These are phyloP conservation scores for Cruciata laevipes DNA, from an alignment of 257 asterid species.

Conservation along the genomic window DNA sequence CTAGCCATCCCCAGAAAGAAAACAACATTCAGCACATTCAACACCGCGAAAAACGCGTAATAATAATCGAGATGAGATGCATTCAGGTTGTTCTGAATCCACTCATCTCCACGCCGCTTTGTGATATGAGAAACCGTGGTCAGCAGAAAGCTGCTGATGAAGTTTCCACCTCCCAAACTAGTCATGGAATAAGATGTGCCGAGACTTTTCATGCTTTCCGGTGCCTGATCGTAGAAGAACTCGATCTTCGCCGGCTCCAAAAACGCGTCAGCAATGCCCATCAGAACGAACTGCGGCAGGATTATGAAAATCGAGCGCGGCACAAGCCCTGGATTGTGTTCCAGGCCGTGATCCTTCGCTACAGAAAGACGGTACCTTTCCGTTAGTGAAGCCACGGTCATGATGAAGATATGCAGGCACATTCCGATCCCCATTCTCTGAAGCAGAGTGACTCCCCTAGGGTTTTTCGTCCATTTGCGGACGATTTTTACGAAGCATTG, in stretches of 20 bases:
- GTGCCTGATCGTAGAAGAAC: slow-evolving; percentile 87
- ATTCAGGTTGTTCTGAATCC: slow-evolving; percentile 73
- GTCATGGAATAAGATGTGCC: slow-evolving; percentile 70
- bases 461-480: slow-evolving; percentile 56
- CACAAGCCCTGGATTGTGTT: slow-evolving; percentile 20
- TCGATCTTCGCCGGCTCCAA: slow-evolving; percentile 67
- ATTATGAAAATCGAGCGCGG: slow-evolving; percentile 59
- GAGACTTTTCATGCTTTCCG: slow-evolving; percentile 81
- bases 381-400: slow-evolving; percentile 50
- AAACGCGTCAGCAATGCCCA: slow-evolving; percentile 84
- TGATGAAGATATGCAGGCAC: slow-evolving; percentile 51
- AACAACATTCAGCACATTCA: slow-evolving; percentile 45
- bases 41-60: slow-evolving; percentile 47
- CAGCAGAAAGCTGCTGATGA: slow-evolving; percentile 58
- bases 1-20: slow-evolving; percentile 45
- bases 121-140: slow-evolving; percentile 52
- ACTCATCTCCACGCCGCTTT: slow-evolving; percentile 34
- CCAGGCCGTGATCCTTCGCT: slow-evolving; percentile 36
- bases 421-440: slow-evolving; percentile 88
- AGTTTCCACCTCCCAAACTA: slow-evolving; percentile 61
- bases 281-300: slow-evolving; percentile 67
- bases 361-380: slow-evolving; percentile 53
- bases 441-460: slow-evolving; percentile 65
- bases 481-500: slow-evolving; percentile 36
- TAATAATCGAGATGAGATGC: slow-evolving; percentile 70